phyloP scores from a whole-genome alignment of 306 rosid genomes.

The Delonix regia region DNA sequence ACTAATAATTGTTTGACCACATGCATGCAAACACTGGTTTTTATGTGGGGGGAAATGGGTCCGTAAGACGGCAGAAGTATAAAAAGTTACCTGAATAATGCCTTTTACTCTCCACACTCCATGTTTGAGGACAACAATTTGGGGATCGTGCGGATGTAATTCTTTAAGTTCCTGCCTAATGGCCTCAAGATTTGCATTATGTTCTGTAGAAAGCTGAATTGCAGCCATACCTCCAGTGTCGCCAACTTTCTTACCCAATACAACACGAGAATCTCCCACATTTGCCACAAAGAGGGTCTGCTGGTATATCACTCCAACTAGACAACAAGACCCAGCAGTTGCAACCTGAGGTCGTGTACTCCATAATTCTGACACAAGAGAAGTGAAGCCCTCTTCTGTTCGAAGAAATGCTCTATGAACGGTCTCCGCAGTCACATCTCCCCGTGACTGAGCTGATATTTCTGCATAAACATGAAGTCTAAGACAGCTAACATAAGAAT shows the following conservation, averaged over 20 bases:
- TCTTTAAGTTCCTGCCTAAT: constrained; percentile 74
- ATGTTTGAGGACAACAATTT: constrained; percentile 77
- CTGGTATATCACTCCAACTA: constrained; percentile 81
- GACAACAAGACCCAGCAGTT: constrained; percentile 83
- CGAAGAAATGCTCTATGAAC: constrained; percentile 61
- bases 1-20: background rate
- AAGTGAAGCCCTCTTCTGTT: constrained; percentile 82
- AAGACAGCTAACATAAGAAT: constrained; percentile 53
- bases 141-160: constrained; percentile 79
- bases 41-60: background rate
- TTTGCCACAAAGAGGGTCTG: constrained; percentile 79
- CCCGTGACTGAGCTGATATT: constrained; percentile 55
- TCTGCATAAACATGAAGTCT: constrained; percentile 62
- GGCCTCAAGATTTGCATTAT: constrained; percentile 79
- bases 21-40: constrained; percentile 1
- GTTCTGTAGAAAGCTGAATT: constrained; percentile 80
- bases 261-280: constrained; percentile 88
- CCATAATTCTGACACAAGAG: constrained; percentile 69
- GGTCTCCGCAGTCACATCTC: constrained; percentile 66
- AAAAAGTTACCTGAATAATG: constrained; percentile 76
- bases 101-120: constrained; percentile 99
- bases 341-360: constrained; percentile 64
- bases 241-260: constrained; percentile 86
- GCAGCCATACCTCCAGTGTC: constrained; percentile 84
- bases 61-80: background rate